Percentiles rank a stretch among this genome's conserved stretches.
Conservation (phyloP, 345 rosid genomes). For the Barbarea vulgaris region DNA sequence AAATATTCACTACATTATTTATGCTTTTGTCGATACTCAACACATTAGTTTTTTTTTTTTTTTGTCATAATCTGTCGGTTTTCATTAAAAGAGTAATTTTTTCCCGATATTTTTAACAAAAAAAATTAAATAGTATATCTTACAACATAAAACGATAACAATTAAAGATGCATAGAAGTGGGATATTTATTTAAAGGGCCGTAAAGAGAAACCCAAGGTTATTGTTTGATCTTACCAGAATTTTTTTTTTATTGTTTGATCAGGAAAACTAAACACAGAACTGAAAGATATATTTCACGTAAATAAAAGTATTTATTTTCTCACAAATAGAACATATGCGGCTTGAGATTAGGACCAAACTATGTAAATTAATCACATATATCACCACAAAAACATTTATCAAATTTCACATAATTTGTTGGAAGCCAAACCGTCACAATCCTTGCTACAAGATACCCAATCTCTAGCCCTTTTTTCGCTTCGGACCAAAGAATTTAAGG, state of each 20-base stretch:
- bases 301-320: neutral
- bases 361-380: too few species aligned
- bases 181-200: neutral
- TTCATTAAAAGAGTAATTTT: neutral
- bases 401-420: neutral
- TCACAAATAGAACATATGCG: neutral
- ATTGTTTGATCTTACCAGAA: neutral
- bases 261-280: neutral
- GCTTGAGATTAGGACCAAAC: neutral
- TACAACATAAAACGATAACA: neutral
- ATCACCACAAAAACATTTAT: neutral
- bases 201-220: neutral
- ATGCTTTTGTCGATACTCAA: neutral
- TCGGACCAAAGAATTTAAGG: too few species aligned
- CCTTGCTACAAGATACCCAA: neutral
- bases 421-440: neutral
- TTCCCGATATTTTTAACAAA: neutral
- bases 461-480: too few species aligned
- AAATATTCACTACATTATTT: neutral
- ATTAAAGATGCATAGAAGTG: neutral
- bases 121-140: neutral
- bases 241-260: neutral
- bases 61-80: neutral
- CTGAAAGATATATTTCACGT: neutral
- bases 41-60: neutral